Percentiles rank a stretch among this genome's conserved stretches.
Evolutionary conservation across 345 rosid species (phyloP).

Genomic region (Triadica sebifera): DNA sequence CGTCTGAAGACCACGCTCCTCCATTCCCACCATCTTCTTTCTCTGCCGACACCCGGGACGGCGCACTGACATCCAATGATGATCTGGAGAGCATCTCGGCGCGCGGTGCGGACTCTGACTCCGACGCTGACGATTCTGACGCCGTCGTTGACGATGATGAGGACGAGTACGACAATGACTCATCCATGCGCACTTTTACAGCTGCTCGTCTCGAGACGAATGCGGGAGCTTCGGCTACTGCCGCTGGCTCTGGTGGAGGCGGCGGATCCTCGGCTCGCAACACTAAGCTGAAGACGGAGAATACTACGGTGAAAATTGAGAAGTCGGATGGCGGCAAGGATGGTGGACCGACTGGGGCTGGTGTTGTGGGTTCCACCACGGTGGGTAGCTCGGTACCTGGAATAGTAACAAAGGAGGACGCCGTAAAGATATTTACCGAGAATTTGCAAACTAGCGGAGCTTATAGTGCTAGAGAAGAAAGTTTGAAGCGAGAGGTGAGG

Average conservation of each 20-base stretch:
- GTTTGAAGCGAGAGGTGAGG: slow-evolving; percentile 77
- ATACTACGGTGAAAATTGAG: slow-evolving; percentile 65
- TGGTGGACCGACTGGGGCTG: slow-evolving; percentile 42
- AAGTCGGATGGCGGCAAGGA: slow-evolving; percentile 66
- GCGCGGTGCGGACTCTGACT: slow-evolving; percentile 71
- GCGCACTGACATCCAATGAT: slow-evolving; percentile 85
- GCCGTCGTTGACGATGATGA: slow-evolving; percentile 94
- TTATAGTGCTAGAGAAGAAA: slow-evolving; percentile 93
- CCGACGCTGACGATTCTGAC: slow-evolving; percentile 86
- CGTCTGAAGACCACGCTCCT: slow-evolving; percentile 74
- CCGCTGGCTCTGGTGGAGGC: slow-evolving; percentile 28
- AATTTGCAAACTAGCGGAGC: slow-evolving; percentile 97
- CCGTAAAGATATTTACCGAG: slow-evolving; percentile 78
- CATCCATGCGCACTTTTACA: slow-evolving; percentile 87
- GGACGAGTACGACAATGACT: slow-evolving; percentile 76
- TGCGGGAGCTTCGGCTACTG: slow-evolving; percentile 34
- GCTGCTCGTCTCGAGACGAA: slow-evolving; percentile 68
- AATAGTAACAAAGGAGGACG: slow-evolving; percentile 64
- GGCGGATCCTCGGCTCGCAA: slow-evolving; percentile 41
- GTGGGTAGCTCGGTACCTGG: slow-evolving; percentile 48
- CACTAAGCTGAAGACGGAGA: slow-evolving; percentile 68
- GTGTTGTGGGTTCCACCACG: slow-evolving; percentile 33
- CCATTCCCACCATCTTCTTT: slow-evolving; percentile 85
- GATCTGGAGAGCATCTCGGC: slow-evolving; percentile 99
- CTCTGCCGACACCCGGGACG: slow-evolving; percentile 94